A percentile compares a stretch with the other conserved stretches of the same genome.
phyloP scores from a whole-genome alignment of 139 green algal genomes.

The Auxenochlorella pyrenoidosa region DNA sequence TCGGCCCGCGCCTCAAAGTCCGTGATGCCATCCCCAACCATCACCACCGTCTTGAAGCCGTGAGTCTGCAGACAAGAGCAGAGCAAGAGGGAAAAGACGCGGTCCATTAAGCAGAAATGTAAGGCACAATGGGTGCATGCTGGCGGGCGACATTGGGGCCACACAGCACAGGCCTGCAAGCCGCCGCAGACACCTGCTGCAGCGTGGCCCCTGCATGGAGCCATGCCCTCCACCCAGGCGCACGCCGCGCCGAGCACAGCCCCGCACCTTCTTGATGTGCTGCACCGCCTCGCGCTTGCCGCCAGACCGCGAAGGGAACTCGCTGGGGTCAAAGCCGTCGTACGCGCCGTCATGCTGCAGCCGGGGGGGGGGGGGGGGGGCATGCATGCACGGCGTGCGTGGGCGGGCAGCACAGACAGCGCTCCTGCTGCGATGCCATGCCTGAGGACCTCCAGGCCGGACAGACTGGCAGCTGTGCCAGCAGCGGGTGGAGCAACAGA shows the following conservation, averaged over 20 bases:
- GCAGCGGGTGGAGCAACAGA: background rate
- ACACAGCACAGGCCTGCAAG: too few relatives aligned
- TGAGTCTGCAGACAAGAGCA: conserved; percentile 50
- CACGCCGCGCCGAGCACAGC: too few relatives aligned
- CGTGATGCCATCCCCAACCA: conserved; percentile 97
- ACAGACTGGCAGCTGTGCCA: background rate
- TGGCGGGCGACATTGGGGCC: too few relatives aligned
- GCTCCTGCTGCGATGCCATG: too few relatives aligned
- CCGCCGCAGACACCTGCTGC: too few relatives aligned
- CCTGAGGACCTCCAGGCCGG: background rate
- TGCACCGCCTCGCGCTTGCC: conserved; percentile 92
- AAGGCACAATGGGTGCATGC: background rate
- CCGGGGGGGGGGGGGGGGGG: background rate
- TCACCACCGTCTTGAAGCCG: conserved; percentile 80
- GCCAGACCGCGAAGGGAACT: conserved; percentile 92
- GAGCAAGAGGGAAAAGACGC: background rate
- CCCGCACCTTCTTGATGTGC: conserved; percentile 79
- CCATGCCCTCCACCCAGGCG: too few relatives aligned
- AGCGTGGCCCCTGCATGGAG: too few relatives aligned
- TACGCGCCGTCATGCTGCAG: conserved; percentile 81
- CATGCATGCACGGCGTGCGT: background rate
- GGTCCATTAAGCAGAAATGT: background rate
- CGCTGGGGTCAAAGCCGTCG: conserved; percentile 91
- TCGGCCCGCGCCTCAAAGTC: conserved; percentile 90
- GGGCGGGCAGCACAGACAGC: too few relatives aligned